phyloP scores from a whole-genome alignment of 345 rosid genomes.

The Boechera retrofracta region DNA sequence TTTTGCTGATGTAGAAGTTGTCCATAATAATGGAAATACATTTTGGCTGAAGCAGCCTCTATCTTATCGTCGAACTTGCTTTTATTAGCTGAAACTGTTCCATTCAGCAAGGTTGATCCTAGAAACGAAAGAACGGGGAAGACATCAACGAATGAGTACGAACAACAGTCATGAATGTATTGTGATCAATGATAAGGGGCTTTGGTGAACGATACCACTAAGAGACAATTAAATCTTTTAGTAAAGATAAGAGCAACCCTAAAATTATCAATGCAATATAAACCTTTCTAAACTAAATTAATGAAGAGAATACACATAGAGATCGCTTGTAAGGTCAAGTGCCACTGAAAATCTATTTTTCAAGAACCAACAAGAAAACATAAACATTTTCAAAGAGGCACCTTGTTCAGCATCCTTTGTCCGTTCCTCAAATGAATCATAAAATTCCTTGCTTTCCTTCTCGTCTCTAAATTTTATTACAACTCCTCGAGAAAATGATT shows the following conservation, averaged over 20 bases:
- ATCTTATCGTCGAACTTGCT: constrained; percentile 91
- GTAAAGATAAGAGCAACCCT: neutral
- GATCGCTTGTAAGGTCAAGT: neutral
- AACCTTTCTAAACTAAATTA: neutral
- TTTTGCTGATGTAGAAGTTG: constrained; percentile 96
- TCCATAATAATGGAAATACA: constrained; percentile 96
- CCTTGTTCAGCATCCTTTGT: constrained; percentile 64
- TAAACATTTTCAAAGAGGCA: constrained; percentile 49
- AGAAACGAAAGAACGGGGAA: constrained; percentile 35
- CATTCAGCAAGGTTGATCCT: constrained; percentile 59
- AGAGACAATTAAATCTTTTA: neutral
- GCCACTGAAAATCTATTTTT: neutral
- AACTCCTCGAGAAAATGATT: constrained; percentile 65
- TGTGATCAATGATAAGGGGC: neutral
- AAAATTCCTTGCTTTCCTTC: constrained; percentile 76
- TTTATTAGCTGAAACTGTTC: constrained; percentile 51
- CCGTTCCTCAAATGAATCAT: constrained; percentile 72
- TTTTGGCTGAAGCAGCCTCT: constrained; percentile 89
- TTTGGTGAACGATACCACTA: neutral
- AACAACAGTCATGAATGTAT: neutral
- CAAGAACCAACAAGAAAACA: constrained; percentile 2
- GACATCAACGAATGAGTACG: constrained; percentile 12
- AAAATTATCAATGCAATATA: neutral
- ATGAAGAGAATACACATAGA: neutral
- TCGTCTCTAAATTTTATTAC: constrained; percentile 67